phyloP scores from a whole-genome alignment of 805 yeast genomes.

The Candida patagonica region DNA sequence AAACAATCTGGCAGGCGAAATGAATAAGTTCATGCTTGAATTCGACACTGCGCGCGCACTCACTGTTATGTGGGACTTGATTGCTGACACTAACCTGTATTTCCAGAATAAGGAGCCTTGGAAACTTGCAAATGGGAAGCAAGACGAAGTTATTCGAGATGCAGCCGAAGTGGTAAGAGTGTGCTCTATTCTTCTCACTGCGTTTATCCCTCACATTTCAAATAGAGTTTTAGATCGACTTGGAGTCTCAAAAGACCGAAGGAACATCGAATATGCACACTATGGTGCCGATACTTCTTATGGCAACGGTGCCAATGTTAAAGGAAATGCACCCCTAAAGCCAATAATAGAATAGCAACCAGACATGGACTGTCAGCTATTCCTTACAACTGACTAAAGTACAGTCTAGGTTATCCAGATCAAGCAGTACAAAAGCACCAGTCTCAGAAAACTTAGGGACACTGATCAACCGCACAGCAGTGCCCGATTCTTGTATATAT shows the following conservation, averaged over 20 bases:
- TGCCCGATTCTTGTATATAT: conserved; percentile 27
- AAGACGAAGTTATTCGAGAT: conserved; percentile 48
- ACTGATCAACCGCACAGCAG: conserved; percentile 43
- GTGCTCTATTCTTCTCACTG: conserved; percentile 53
- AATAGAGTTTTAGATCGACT: conserved; percentile 50
- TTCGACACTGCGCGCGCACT: conserved; percentile 52
- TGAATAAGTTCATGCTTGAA: conserved; percentile 36
- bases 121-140: conserved; percentile 37
- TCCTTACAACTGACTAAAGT: conserved; percentile 33
- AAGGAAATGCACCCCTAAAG: conserved; percentile 43
- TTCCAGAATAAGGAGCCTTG: conserved; percentile 73
- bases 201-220: conserved; percentile 65
- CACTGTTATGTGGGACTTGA: conserved; percentile 47
- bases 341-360: background rate
- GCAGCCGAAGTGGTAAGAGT: conserved; percentile 68
- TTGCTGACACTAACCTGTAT: conserved; percentile 53
- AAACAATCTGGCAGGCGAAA: conserved; percentile 28
- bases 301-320: conserved; percentile 47
- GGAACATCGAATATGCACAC: conserved; percentile 37
- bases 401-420: conserved; percentile 47
- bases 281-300: conserved; percentile 54
- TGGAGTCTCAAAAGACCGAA: conserved; percentile 37
- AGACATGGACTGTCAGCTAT: background rate
- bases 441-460: conserved; percentile 64
- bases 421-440: conserved; percentile 55